phyloP scores from a whole-genome alignment of 2,329 filamentous ascomycete genomes.

The Verticillium longisporum region DNA sequence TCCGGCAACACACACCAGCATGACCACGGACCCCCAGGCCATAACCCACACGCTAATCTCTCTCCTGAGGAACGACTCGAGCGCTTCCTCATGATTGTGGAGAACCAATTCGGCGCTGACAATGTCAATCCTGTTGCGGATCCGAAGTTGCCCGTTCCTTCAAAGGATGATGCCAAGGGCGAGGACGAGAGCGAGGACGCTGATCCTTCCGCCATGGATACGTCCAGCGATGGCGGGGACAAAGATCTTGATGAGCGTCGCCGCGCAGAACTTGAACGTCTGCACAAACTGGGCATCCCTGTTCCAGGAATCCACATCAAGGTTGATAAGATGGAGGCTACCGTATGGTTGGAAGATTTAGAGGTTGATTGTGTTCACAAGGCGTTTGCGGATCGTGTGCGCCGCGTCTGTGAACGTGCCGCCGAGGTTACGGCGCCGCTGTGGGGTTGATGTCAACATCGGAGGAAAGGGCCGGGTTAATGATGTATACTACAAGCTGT shows the following conservation, averaged over 20 bases:
- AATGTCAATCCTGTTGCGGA: conserved; percentile 70
- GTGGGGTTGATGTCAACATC: conserved; percentile 28
- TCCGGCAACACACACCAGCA: conserved; percentile 42
- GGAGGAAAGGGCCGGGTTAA: background rate
- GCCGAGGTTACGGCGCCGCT: conserved; percentile 80
- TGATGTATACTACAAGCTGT: background rate
- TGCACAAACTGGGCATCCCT: conserved; percentile 80
- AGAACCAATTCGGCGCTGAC: conserved; percentile 87
- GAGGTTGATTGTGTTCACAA: conserved; percentile 81
- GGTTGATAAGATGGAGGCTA: conserved; percentile 81
- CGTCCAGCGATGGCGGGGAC: conserved; percentile 18
- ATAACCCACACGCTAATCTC: conserved; percentile 69
- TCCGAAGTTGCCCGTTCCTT: conserved; percentile 42
- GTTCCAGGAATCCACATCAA: conserved; percentile 83
- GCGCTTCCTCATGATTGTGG: conserved; percentile 89
- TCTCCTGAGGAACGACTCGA: conserved; percentile 70
- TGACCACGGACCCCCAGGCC: conserved; percentile 23
- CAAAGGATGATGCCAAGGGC: conserved; percentile 20
- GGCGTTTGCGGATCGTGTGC: conserved; percentile 74
- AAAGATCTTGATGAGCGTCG: conserved; percentile 43
- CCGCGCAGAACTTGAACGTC: conserved; percentile 63
- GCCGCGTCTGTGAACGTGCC: conserved; percentile 82
- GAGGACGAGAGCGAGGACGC: conserved; percentile 20
- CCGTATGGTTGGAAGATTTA: conserved; percentile 85
- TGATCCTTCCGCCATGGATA: conserved; percentile 27